A percentile compares a stretch with the other conserved stretches of the same genome.
phyloP scores from a whole-genome alignment of 1,284 basidiomycete genomes.

The Schizophyllum commune region DNA sequence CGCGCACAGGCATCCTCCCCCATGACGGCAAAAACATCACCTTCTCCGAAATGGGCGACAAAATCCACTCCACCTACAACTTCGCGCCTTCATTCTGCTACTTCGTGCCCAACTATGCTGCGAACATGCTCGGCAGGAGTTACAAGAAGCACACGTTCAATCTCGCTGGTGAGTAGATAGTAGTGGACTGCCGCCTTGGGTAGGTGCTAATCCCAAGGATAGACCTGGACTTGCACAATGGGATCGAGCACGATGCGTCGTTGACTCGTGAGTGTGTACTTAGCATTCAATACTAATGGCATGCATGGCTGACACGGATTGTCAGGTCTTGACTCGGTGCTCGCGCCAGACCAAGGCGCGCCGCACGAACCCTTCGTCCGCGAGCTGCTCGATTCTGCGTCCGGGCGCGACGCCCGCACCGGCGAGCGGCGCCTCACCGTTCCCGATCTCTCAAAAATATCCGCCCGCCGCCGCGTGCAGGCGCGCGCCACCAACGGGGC shows the following conservation, averaged over 20 bases:
- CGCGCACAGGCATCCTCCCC: background rate
- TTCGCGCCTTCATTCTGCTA: background rate
- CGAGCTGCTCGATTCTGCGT: constrained; percentile 49
- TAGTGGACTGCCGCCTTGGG: background rate
- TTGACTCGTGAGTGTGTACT: constrained; percentile 60
- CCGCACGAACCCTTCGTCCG: constrained; percentile 44
- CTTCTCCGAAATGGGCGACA: background rate
- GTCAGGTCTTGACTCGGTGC: constrained; percentile 50
- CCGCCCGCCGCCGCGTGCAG: constrained; percentile 50
- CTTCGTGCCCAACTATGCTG: constrained; percentile 1
- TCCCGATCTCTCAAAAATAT: constrained; percentile 49
- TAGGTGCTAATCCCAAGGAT: constrained; percentile 5
- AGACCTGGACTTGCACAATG: constrained; percentile 64
- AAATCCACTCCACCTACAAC: constrained; percentile 2
- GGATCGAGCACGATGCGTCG: constrained; percentile 74
- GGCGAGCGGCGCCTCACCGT: constrained; percentile 36
- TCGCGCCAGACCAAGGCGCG: constrained; percentile 43
- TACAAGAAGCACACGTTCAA: background rate
- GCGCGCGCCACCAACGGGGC: constrained; percentile 44
- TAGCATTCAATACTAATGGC: too few relatives aligned
- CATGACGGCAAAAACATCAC: constrained; percentile 3
- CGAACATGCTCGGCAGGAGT: constrained; percentile 1
- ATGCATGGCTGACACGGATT: too few relatives aligned
- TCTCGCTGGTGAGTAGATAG: background rate
- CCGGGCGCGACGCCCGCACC: constrained; percentile 45